Conservation (phyloP, 2,329 filamentous ascomycete genomes). For the Pezizomycotina sp. region DNA sequence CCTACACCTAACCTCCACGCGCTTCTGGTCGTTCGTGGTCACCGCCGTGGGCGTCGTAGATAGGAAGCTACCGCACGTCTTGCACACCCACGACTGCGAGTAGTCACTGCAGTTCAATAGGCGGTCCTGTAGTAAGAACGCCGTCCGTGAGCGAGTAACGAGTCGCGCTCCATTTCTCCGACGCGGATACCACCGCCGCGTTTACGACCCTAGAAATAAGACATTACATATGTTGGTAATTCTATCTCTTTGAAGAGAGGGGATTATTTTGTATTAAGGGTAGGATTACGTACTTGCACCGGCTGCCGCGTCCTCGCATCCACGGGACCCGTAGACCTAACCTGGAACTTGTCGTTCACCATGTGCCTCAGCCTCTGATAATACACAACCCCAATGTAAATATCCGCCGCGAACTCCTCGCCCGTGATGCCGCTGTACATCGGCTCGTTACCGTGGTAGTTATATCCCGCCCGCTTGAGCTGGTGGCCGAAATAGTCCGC, state of each 20-base stretch:
- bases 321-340: conserved; percentile 84
- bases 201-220: conserved; percentile 49
- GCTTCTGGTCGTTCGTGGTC: conserved; percentile 46
- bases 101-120: conserved; percentile 96
- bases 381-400: conserved; percentile 93
- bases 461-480: conserved; percentile 86
- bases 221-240: not conserved
- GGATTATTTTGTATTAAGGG: not conserved
- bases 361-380: conserved; percentile 97
- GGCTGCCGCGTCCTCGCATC: conserved; percentile 84
- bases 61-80: conserved; percentile 75
- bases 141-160: conserved; percentile 88
- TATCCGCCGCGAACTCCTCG: conserved; percentile 81
- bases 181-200: conserved; percentile 97
- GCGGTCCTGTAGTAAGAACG: conserved; percentile 85
- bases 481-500: conserved; percentile 93
- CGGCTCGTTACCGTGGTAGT: conserved; percentile 95
- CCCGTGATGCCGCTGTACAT: conserved; percentile 98
- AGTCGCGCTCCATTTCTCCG: conserved; percentile 97
- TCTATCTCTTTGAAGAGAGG: not conserved
- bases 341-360: conserved; percentile 99
- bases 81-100: conserved; percentile 74
- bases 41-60: conserved; percentile 67
- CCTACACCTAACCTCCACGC: conserved; percentile 59
- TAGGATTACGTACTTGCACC: conserved; percentile 45